Conservation (phyloP, 805 yeast genomes). For the Danielia reshetovae region DNA sequence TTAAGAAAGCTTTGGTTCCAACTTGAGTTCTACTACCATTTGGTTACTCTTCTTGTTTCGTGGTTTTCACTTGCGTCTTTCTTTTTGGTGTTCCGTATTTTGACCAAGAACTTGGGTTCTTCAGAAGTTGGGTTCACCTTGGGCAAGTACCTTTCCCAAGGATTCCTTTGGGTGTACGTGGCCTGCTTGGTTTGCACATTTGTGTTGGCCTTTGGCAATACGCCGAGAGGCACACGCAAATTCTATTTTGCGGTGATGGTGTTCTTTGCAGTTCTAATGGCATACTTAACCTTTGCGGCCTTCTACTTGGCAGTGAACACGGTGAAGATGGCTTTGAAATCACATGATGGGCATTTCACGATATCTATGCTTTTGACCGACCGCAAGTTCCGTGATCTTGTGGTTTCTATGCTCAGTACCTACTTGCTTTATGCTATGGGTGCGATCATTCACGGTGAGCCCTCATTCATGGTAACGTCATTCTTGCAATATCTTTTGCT, state of each 20-base stretch:
- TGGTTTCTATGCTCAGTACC: constrained; percentile 83
- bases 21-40: constrained; percentile 85
- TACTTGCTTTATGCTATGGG: constrained; percentile 76
- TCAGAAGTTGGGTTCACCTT: constrained; percentile 58
- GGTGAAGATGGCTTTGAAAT: constrained; percentile 50
- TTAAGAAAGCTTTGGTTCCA: constrained; percentile 79
- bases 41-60: constrained; percentile 73
- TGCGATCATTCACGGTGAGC: constrained; percentile 79
- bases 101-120: constrained; percentile 71
- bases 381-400: constrained; percentile 75
- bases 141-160: constrained; percentile 73
- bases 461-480: constrained; percentile 89
- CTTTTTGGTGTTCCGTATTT: constrained; percentile 85
- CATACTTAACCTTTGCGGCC: constrained; percentile 84
- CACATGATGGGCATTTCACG: constrained; percentile 36
- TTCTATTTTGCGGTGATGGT: constrained; percentile 72
- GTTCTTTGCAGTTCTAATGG: constrained; percentile 85
- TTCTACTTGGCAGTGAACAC: constrained; percentile 74
- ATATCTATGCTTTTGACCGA: constrained; percentile 53
- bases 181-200: constrained; percentile 80
- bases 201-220: constrained; percentile 87
- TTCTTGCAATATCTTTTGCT: constrained; percentile 78
- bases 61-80: constrained; percentile 92
- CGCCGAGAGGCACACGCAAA: constrained; percentile 83
- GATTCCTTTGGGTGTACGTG: constrained; percentile 81